Percentiles rank a stretch among this genome's conserved stretches.
Evolutionary conservation across 768 basidiomycete species (phyloP).

Genomic region (Mycena belliarum): DNA sequence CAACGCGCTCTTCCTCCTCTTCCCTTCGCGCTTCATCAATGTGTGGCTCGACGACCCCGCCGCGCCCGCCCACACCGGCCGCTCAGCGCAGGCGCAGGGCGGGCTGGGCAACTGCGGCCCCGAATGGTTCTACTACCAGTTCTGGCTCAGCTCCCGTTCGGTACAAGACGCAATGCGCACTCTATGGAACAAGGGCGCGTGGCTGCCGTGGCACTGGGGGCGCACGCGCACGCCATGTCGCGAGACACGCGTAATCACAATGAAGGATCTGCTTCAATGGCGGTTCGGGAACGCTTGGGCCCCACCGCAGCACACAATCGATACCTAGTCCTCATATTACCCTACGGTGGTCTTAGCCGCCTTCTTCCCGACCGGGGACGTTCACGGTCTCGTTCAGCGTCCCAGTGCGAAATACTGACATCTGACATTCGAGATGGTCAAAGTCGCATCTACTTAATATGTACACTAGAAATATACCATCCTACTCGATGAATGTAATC

Average conservation of each 20-base stretch:
- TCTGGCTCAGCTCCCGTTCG: conserved; percentile 38
- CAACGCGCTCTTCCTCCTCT: conserved; percentile 44
- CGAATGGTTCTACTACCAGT: conserved; percentile 54
- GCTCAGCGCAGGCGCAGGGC: conserved; percentile 26
- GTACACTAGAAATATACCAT: no score
- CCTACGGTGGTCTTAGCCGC: no score
- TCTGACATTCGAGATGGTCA: no score
- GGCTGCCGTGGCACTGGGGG: conserved; percentile 33
- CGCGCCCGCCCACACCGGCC: conserved; percentile 24
- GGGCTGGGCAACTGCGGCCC: conserved; percentile 42
- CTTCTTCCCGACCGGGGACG: no score
- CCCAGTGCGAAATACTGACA: no score
- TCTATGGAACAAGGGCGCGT: conserved; percentile 17
- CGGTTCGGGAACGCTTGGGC: conserved; percentile 26
- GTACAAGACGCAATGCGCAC: conserved; percentile 23
- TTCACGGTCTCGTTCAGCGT: no score
- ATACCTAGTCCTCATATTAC: conserved; percentile 1
- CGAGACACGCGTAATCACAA: no score
- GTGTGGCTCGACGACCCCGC: conserved; percentile 38
- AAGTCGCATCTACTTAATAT: no score
- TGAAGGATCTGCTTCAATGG: conserved; percentile 20
- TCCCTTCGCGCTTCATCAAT: conserved; percentile 45
- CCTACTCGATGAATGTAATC: no score
- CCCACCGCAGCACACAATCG: conserved; percentile 15
- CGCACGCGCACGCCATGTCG: conserved; percentile 28